Percentiles rank a stretch among this genome's conserved stretches.
These are phyloP conservation scores for Solanum chilense DNA, from an alignment of 257 asterid species.

Conservation along the genomic window DNA sequence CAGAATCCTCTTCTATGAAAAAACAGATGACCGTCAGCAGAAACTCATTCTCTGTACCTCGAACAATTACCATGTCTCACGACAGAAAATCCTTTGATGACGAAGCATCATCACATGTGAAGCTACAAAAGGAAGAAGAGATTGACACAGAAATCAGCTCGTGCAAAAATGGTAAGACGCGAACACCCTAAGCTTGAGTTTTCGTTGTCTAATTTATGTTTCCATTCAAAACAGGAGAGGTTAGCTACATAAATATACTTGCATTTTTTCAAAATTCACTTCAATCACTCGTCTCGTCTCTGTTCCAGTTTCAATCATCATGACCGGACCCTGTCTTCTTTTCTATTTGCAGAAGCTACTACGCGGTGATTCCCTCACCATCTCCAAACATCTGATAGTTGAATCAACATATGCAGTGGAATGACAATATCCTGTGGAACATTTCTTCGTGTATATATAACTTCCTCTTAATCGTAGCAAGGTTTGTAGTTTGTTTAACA, in stretches of 20 bases:
- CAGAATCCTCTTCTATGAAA: slow-evolving; percentile 64
- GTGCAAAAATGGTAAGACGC: slow-evolving; percentile 25
- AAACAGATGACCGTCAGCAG: slow-evolving; percentile 28
- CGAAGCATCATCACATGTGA: slow-evolving; percentile 19
- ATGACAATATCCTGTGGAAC: neutral
- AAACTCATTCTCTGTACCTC: slow-evolving; percentile 47
- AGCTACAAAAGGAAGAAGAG: slow-evolving; percentile 24
- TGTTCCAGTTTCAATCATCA: neutral
- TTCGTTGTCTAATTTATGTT: neutral
- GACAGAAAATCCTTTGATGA: slow-evolving; percentile 12
- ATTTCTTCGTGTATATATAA: neutral
- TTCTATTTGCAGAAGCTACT: neutral
- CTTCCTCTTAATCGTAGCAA: neutral
- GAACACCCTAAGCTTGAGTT: neutral
- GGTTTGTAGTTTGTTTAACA: neutral
- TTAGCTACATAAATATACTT: neutral
- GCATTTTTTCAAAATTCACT: neutral
- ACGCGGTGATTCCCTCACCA: neutral
- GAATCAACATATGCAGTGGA: neutral
- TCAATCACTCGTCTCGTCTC: neutral
- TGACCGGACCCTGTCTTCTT: neutral
- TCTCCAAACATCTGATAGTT: neutral
- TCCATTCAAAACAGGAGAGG: neutral
- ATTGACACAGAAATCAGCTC: slow-evolving; percentile 28
- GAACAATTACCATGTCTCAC: slow-evolving; percentile 19